Base-by-base conservation (phyloP, 2,329 filamentous ascomycete genomes). In the Rugonectria rugulosa region DNA sequence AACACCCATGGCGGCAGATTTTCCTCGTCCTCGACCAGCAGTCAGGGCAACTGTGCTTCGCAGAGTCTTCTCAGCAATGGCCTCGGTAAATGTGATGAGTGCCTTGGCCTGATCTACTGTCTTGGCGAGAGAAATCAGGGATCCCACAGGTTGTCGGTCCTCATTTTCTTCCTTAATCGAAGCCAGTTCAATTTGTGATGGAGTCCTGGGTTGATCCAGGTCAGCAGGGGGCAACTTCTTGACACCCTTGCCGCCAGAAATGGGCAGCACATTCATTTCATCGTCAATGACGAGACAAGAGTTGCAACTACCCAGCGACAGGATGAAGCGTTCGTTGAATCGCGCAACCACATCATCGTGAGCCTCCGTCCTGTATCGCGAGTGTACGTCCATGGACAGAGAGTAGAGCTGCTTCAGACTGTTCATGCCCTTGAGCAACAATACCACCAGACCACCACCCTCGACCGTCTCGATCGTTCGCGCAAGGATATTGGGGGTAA, bases 351-450 rank as follows among this genome's bases (percentile, higher is more conserved):
- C 94, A 75, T 99, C 95, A 62, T 90, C 88, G 72, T 99, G 92
- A 2, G 95, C 95, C 75, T 99, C 96, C 17, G 95, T 99, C 56
- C 95, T 86, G 79, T 98, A 99, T 72, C 95, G 85, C 50, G 93
- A 92, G 77, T 99, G 96, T 44, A 98, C 90, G 70, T 99, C 96
- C 96, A 99, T 99, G 24, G 91, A 93, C 70, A 99, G 75, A 41
- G 92, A 96, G 77, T 98, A 99, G 2, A 99, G 85, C 78, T 99
- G 95, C 77, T 97, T 97, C 79, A 99, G 79, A 73, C 92, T 97
- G 74, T 82, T 95, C 92, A 99, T 97, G 59, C 93, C 92, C 81
- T 98, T 98, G 56, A 99, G 79, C 59, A 99, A 80, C 62, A 99
- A 77, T 38, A 99, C 81, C 1, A 98, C 94, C 66, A 99, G 74